phyloP scores from a whole-genome alignment of 805 yeast genomes.

The Zygotorulaspora sp. region DNA sequence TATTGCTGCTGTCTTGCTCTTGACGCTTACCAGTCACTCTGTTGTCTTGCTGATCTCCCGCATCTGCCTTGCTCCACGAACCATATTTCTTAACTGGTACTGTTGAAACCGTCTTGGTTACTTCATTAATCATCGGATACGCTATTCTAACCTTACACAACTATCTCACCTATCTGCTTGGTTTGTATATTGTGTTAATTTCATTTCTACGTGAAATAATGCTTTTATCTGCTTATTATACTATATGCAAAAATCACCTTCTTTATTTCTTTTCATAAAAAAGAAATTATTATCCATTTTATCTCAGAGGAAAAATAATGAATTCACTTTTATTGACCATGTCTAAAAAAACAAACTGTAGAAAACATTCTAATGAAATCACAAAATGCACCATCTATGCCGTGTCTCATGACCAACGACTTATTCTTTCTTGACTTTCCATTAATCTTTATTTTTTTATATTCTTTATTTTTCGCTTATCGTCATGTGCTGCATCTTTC shows the following conservation, averaged over 20 bases:
- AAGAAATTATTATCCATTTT: background rate
- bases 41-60: slow-evolving; percentile 2
- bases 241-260: slow-evolving; percentile 1
- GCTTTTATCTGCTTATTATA: background rate
- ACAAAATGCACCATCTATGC: no score
- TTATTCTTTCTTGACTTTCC: no score
- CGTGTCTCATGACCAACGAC: no score
- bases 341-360: no score
- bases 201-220: background rate
- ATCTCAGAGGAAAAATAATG: no score
- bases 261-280: slow-evolving; percentile 1
- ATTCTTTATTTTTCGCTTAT: no score
- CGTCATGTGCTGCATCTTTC: no score
- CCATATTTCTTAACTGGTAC: background rate
- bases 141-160: background rate
- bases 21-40: slow-evolving; percentile 1
- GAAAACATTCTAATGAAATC: no score
- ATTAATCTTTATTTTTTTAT: no score
- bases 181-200: no score
- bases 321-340: no score
- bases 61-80: slow-evolving; percentile 2
- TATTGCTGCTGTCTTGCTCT: background rate
- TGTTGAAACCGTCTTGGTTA: slow-evolving; percentile 1
- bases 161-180: no score
- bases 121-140: slow-evolving; percentile 11